Percentiles rank a stretch among this genome's conserved stretches.
These are phyloP conservation scores for Diplotaxis tenuifolia DNA, from an alignment of 345 rosid species.

Conservation along the genomic window DNA sequence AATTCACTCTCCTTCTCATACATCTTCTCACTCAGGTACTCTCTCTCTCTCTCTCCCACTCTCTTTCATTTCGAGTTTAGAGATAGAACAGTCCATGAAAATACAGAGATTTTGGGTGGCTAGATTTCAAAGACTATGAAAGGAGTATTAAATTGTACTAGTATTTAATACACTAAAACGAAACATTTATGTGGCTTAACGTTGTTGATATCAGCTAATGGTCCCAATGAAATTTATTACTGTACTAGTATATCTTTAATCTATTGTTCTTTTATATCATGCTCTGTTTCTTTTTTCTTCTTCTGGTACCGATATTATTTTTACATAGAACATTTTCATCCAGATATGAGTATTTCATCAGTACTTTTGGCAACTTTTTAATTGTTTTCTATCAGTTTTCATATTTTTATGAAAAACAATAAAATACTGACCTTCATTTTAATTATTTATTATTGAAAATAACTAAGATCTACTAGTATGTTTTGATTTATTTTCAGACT, in stretches of 20 bases:
- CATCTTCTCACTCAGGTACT: not conserved
- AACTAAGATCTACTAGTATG: too few relatives aligned
- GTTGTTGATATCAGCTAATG: not conserved
- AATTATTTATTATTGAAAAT: too few relatives aligned
- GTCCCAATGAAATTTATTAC: not conserved
- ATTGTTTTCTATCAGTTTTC: too few relatives aligned
- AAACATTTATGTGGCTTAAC: not conserved
- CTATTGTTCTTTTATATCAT: not conserved
- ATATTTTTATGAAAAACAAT: too few relatives aligned
- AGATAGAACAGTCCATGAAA: not conserved
- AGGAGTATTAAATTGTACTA: not conserved
- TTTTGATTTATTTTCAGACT: too few relatives aligned
- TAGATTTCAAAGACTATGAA: not conserved
- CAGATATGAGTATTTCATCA: not conserved
- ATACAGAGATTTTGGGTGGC: not conserved
- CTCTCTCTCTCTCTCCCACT: not conserved
- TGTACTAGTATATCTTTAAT: not conserved
- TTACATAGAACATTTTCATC: not conserved
- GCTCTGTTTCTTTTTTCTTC: not conserved
- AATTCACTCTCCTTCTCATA: not conserved
- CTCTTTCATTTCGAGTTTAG: not conserved
- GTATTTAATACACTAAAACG: not conserved
- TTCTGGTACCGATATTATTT: not conserved
- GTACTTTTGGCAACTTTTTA: not conserved
- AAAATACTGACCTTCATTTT: too few relatives aligned